These are phyloP conservation scores for Agapanthus africanus DNA, from an alignment of 106 monocot genomes.

Conservation along the genomic window DNA sequence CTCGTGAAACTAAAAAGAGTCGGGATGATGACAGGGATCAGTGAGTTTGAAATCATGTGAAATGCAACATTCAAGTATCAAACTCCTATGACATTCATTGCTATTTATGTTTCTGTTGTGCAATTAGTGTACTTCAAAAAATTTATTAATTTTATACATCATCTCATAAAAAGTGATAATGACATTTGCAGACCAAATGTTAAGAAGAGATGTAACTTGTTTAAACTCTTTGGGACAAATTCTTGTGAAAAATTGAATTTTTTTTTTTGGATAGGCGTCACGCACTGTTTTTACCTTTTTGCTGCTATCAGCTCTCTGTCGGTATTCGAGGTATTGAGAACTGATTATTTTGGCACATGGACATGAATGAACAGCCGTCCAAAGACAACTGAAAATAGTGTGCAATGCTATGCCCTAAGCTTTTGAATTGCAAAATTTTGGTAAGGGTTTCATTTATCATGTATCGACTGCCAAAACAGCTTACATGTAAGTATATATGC, in stretches of 20 bases:
- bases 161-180: background rate
- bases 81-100: background rate
- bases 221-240: background rate
- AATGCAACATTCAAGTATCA: background rate
- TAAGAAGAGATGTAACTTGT: background rate
- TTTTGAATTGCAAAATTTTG: no score
- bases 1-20: background rate
- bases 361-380: no score
- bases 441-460: no score
- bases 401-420: no score
- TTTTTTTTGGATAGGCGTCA: background rate
- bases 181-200: background rate
- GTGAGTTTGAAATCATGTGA: background rate
- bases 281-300: no score
- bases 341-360: no score
- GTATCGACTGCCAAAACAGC: no score
- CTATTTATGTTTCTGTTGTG: conserved; percentile 4
- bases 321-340: no score
- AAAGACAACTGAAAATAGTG: no score
- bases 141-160: background rate
- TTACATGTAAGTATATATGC: no score
- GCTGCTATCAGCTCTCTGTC: no score
- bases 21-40: background rate
- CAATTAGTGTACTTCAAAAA: conserved; percentile 6
- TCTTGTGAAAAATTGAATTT: background rate